Base-by-base conservation (phyloP, 1,284 basidiomycete genomes). In the Ustilago loliicola region DNA sequence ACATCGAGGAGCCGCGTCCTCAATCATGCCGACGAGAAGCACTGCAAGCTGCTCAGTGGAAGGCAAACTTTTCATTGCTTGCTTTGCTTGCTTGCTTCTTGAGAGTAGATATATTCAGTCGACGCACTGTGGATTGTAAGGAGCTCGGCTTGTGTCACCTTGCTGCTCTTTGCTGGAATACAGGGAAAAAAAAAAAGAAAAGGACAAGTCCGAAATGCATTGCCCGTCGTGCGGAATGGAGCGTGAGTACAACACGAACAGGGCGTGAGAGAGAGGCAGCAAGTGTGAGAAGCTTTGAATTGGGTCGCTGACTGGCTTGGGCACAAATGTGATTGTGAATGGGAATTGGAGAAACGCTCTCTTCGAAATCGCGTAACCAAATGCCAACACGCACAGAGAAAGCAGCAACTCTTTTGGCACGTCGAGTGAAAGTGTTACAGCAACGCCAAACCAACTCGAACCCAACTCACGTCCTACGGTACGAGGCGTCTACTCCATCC, bases 321-420 rank as follows among this genome's bases (percentile, higher is more conserved):
- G 45, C 56, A 30, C 54, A 42, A 42, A 40, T 55, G 13, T 32
- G 4, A 7, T n/a, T 34, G 15, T 54, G 19, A 32, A 13, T 48
- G 36, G 17, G 36, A 38, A 38, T 38, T 38, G 32, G 17, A 38
- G 36, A 38, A 38, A 15, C 36, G 30, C 9, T 21, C 53, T 34
- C 56, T 58, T 58, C 45, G 56, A 58, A 58, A 47, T 58, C 56
- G 56, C 56, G 56, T 58, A n/a, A 27, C 30, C 30, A n/a, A 29
- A 36, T 34, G 56, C 29, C 56, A 47, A 45, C 56, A 58, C 56
- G 56, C 56, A 58, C 32, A 34, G 7, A 34, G 7, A 34, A 11
- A 34, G n/a, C n/a, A n/a, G n/a, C n/a, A n/a, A n/a, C n/a, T n/a
- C n/a, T n/a, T n/a, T n/a, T n/a, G n/a, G n/a, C n/a, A n/a, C n/a